Evolutionary conservation across 192 early-diverging fungal species (phyloP).

Genomic region (Podila clonocystis): DNA sequence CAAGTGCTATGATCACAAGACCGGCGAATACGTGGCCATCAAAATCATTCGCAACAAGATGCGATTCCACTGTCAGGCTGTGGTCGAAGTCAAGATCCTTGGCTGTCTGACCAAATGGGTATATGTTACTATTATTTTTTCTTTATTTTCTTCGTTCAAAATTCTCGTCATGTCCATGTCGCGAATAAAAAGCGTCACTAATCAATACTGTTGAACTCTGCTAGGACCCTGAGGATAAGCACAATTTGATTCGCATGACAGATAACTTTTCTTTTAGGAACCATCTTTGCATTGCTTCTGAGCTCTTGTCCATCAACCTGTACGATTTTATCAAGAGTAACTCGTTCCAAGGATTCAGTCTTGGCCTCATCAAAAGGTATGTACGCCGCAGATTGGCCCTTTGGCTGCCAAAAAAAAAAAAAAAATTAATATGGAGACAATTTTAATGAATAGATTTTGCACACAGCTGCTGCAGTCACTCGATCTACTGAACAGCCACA

Average conservation of each 20-base stretch:
- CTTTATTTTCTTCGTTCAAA: background rate
- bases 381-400: background rate
- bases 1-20: conserved; percentile 94
- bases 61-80: conserved; percentile 94
- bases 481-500: conserved; percentile 70
- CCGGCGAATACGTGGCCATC: conserved; percentile 84
- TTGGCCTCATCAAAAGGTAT: conserved; percentile 73
- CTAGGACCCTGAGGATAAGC: conserved; percentile 83
- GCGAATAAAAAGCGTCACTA: no score
- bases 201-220: background rate
- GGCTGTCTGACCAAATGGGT: conserved; percentile 82
- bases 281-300: conserved; percentile 94
- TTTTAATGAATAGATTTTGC: conserved; percentile 64
- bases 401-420: no score
- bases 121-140: no score
- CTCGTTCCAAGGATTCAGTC: conserved; percentile 85
- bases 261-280: conserved; percentile 94
- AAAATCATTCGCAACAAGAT: conserved; percentile 97
- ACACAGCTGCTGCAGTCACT: conserved; percentile 86
- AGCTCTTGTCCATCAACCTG: conserved; percentile 92
- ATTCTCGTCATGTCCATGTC: background rate
- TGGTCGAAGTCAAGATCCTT: conserved; percentile 94
- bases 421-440: background rate
- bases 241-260: conserved; percentile 88
- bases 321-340: conserved; percentile 96